phyloP scores from a whole-genome alignment of 2,329 filamentous ascomycete species.

The Aspergillus intermedius region DNA sequence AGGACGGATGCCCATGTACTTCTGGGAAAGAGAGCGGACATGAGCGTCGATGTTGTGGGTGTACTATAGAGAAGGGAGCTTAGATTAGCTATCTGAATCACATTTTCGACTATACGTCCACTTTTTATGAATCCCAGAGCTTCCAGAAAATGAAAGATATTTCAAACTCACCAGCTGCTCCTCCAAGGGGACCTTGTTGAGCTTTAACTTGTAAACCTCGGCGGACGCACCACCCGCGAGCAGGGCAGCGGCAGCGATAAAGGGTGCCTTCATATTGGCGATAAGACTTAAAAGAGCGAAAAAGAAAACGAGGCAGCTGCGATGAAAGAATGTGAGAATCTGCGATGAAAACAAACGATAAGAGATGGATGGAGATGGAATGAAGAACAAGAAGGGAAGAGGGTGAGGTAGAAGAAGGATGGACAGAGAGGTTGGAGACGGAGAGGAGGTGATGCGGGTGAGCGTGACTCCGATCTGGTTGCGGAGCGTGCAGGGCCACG shows the following conservation, averaged over 20 bases:
- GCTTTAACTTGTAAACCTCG: conserved; percentile 90
- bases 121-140: too few species aligned
- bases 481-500: conserved; percentile 12
- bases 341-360: not conserved
- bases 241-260: conserved; percentile 65
- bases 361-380: conserved; percentile 14
- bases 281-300: conserved; percentile 7
- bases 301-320: conserved; percentile 2
- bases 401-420: conserved; percentile 11
- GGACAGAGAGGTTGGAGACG: conserved; percentile 18
- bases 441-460: conserved; percentile 17
- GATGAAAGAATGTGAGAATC: conserved; percentile 13
- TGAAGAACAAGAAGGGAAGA: conserved; percentile 16
- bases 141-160: not conserved
- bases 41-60: conserved; percentile 74
- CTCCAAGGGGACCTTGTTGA: conserved; percentile 88
- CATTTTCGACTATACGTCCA: not conserved
- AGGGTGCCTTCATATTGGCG: conserved; percentile 70
- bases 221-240: conserved; percentile 78
- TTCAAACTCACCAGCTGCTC: conserved; percentile 74
- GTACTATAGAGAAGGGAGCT: conserved; percentile 46
- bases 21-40: conserved; percentile 77
- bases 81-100: not conserved
- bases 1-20: conserved; percentile 84
- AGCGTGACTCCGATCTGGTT: conserved; percentile 17